These are phyloP conservation scores for Metarhizium humberi DNA, from an alignment of 2,329 filamentous ascomycete genomes.

Conservation along the genomic window DNA sequence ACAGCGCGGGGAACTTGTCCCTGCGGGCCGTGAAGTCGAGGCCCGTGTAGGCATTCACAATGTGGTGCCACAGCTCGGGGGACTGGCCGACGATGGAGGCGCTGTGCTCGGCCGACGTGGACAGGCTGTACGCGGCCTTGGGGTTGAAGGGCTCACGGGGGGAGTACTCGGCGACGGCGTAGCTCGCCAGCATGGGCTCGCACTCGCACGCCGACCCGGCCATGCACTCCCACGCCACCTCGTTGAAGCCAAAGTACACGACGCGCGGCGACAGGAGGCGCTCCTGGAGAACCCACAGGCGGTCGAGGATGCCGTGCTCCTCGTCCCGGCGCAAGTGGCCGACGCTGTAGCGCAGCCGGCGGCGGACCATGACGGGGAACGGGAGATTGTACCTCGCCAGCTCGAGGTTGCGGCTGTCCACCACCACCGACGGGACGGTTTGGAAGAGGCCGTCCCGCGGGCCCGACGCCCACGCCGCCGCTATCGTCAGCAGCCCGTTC, in stretches of 20 bases:
- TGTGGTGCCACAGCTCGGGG: not conserved
- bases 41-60: constrained; percentile 1
- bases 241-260: not conserved
- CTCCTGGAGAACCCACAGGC: not conserved
- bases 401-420: not conserved
- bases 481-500: constrained; percentile 3
- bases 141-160: not conserved
- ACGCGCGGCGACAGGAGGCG: not conserved
- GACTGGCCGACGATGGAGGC: not conserved
- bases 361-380: not conserved
- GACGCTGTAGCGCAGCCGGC: not conserved
- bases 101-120: not conserved
- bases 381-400: not conserved
- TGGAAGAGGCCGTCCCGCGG: not conserved
- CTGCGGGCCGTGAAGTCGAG: not conserved
- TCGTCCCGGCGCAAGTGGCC: not conserved
- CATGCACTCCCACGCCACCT: not conserved
- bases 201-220: not conserved
- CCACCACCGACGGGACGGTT: not conserved
- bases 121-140: not conserved
- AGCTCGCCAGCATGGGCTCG: not conserved
- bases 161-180: not conserved
- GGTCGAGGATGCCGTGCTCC: not conserved
- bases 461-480: not conserved
- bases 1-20: not conserved